Percentiles rank a stretch among this genome's conserved stretches.
Conservation (phyloP, 257 asterid species). For the Linderniella brevidens region DNA sequence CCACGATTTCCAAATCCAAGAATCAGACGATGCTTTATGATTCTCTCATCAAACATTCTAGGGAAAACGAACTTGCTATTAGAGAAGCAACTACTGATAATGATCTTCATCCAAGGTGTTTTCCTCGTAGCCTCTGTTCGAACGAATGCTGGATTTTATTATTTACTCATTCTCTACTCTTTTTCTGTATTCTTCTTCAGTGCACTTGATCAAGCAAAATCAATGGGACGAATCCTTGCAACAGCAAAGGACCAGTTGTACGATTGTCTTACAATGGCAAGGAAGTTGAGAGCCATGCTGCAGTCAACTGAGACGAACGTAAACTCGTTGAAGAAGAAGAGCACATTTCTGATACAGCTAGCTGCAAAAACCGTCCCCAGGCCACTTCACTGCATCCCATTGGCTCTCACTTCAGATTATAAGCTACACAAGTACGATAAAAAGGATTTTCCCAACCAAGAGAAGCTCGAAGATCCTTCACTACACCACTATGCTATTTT, state of each 20-base stretch:
- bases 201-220: slow-evolving; percentile 63
- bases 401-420: slow-evolving; percentile 69
- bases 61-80: slow-evolving; percentile 58
- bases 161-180: slow-evolving; percentile 8
- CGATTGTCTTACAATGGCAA: slow-evolving; percentile 55
- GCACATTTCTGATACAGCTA: slow-evolving; percentile 77
- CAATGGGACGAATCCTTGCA: slow-evolving; percentile 86
- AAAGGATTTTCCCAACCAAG: slow-evolving; percentile 42
- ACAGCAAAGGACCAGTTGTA: slow-evolving; percentile 70
- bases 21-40: slow-evolving; percentile 46
- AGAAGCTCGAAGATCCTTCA: slow-evolving; percentile 74
- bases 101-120: slow-evolving; percentile 78
- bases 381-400: slow-evolving; percentile 77
- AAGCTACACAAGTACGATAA: slow-evolving; percentile 38
- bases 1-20: slow-evolving; percentile 75
- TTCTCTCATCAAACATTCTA: slow-evolving; percentile 56
- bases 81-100: slow-evolving; percentile 77
- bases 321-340: slow-evolving; percentile 45
- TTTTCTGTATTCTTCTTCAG: slow-evolving; percentile 23
- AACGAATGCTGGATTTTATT: slow-evolving; percentile 12
- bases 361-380: slow-evolving; percentile 93
- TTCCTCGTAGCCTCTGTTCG: slow-evolving; percentile 12
- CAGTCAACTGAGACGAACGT: slow-evolving; percentile 60
- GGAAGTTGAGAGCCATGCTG: slow-evolving; percentile 82
- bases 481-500: slow-evolving; percentile 76